Evolutionary conservation across 2,329 filamentous ascomycete species (phyloP), one percentile per base, ranked within the genome.

Genomic region (Pyrenophora graminea): DNA sequence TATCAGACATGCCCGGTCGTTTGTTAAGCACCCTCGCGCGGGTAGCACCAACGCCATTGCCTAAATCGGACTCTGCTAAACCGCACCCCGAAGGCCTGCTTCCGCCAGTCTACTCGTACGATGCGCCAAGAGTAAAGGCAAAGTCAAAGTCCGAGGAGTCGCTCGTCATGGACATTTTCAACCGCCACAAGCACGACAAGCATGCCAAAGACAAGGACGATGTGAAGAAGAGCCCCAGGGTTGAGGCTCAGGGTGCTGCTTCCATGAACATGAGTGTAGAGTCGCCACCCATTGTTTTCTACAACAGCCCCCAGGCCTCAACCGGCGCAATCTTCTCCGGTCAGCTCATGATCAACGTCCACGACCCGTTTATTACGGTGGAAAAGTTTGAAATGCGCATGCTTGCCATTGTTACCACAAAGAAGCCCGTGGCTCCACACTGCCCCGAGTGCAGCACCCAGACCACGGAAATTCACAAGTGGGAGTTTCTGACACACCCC

Each of bases 311-410:
- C 1, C 82, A 86, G 55, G 82, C 83, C 60, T 96, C 91, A 63
- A 88, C 87, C 2, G 93, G 93, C 49, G 91, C 91, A 6, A 79
- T 97, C 53, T 83, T 97, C 43, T 95, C 91, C 1, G 91, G 91
- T 25, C 89, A 91, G 70, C 78, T 97, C 62, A 85, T 87, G 63
- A 75, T 97, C 47, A 79, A 85, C 33, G 83, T 96, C 64, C 82
- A 82, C 56, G 87, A 91, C 45, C 66, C 74, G 9, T 78, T 88
- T 50, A 81, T 90, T 40, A 78, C 73, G 9, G 75, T 97, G 38
- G 85, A 89, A 55, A 84, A 81, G 51, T 88, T 97, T 67, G 81
- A 83, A 41, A 89, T 94, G 74, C 82, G 78, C 48, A 81, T 99
- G 55, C 80, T 84, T 63, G 83, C 89, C 55, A 85, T 85, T 61